These are phyloP conservation scores for Neonectria hederae DNA, from an alignment of 2,329 filamentous ascomycete species.

Conservation along the genomic window DNA sequence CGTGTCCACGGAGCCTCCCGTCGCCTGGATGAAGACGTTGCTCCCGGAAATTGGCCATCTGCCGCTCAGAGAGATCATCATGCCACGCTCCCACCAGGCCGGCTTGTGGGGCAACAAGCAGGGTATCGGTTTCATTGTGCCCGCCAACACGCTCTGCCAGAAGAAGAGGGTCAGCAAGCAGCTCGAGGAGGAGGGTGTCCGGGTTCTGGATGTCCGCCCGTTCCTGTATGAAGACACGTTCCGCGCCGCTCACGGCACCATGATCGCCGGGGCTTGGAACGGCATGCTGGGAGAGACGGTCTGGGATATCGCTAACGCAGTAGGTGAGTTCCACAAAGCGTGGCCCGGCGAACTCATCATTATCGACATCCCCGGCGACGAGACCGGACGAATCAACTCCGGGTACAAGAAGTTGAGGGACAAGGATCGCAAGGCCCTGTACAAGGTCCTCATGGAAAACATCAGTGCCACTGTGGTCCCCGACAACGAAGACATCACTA, in stretches of 20 bases:
- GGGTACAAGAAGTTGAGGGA: not conserved
- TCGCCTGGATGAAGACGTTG: conserved; percentile 45
- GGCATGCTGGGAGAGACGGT: conserved; percentile 41
- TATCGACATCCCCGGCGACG: conserved; percentile 41
- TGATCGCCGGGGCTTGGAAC: conserved; percentile 27
- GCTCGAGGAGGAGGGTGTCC: conserved; percentile 41
- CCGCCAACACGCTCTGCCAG: conserved; percentile 41
- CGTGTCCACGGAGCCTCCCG: conserved; percentile 36
- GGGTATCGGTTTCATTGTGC: conserved; percentile 15
- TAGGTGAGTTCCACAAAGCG: conserved; percentile 44
- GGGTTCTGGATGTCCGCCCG: conserved; percentile 45
- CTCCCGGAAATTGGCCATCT: conserved; percentile 40
- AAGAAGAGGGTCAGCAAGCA: conserved; percentile 34
- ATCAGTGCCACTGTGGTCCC: conserved; percentile 35
- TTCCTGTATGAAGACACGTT: conserved; percentile 14
- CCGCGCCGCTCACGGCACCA: conserved; percentile 35
- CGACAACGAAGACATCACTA: conserved; percentile 38
- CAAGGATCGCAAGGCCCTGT: conserved; percentile 23
- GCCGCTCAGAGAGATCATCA: conserved; percentile 43
- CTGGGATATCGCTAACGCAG: conserved; percentile 39
- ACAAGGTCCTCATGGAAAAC: conserved; percentile 34
- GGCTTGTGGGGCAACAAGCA: conserved; percentile 38
- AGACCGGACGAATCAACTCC: conserved; percentile 12
- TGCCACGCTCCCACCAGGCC: conserved; percentile 46
- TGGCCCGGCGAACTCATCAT: conserved; percentile 48